Base-by-base conservation (phyloP, 129 eudicot genomes). In the Helichrysum umbraculigerum region DNA sequence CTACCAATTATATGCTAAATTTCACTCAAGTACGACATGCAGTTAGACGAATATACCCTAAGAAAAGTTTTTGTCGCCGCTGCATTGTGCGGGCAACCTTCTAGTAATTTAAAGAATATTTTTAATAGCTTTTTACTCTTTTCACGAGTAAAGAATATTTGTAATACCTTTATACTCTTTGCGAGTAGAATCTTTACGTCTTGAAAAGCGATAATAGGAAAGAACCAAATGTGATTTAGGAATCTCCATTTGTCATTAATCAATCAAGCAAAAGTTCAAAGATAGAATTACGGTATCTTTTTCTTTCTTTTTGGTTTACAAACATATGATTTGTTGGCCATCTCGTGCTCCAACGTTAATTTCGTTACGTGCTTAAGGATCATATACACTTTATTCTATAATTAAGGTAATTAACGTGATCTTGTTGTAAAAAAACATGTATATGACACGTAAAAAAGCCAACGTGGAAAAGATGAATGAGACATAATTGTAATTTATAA, bases 201-300 rank as follows among this genome's bases (percentile, higher is more conserved):
- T 44, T 44, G 17, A 44, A 44, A 44, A 44, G 17, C 16, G 16
- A 7, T 12, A 44, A 44, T 44, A 44, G 52, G 3, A 11, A 44
- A 44, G 52, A 44, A 44, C 19, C 47, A 72, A 72, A 37, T 32
- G 4, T 32, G 1, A 57, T 67, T 14, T 35, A 35, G 67, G 67
- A 72, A 72, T 72, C 76, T 57, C 68, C 67, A 57, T 20, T 57
- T 33, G 22, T 34, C 37, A 62, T 72, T 72, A 37, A 72, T 34
- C 9, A 20, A 41, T 21, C 41, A 68, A 14, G 39, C 16, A 34
- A 34, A 37, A 39, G 7, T 12, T 41, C 1, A 21, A 41, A 41
- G 57, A 21, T 14, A 68, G 6, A 68, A 15, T 60, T 29, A 19
- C 68, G 56, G 68, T 58, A 39, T 37, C 54, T 14, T 42, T 25